phyloP scores from a whole-genome alignment of 169 alveolate genomes.

The Perkinsus chesapeaki region DNA sequence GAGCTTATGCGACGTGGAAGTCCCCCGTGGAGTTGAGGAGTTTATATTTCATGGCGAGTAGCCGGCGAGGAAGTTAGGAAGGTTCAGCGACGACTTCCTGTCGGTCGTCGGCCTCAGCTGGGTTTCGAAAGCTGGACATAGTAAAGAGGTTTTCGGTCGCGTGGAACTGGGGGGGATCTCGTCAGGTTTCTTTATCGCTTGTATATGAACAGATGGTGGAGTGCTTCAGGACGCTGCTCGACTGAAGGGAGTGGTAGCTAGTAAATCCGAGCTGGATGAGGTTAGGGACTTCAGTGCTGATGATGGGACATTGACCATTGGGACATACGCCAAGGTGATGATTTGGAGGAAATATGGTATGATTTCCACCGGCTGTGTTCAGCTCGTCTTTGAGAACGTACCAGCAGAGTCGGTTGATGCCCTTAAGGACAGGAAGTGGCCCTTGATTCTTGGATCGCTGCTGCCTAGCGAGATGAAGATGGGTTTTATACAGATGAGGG shows the following conservation, averaged over 20 bases:
- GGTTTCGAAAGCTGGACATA: too few relatives aligned
- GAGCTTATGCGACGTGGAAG: too few relatives aligned
- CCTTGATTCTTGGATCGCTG: slow-evolving; percentile 59
- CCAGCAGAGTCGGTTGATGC: slow-evolving; percentile 18
- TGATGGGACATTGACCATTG: slow-evolving; percentile 28
- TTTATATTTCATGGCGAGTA: too few relatives aligned
- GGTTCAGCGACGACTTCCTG: too few relatives aligned
- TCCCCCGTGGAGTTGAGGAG: too few relatives aligned
- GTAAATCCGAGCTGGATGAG: slow-evolving; percentile 15
- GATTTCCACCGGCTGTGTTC: background rate
- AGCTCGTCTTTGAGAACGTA: slow-evolving; percentile 5
- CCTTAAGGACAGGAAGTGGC: slow-evolving; percentile 3
- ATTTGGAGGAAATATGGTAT: background rate
- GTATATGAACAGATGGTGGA: slow-evolving; percentile 12
- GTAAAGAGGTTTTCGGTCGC: too few relatives aligned
- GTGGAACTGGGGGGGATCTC: too few relatives aligned
- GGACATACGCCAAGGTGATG: slow-evolving; percentile 29
- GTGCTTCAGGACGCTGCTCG: slow-evolving; percentile 24
- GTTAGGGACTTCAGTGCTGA: slow-evolving; percentile 21
- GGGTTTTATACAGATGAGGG: slow-evolving; percentile 70
- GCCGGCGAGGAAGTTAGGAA: too few relatives aligned
- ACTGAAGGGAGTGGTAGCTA: slow-evolving; percentile 17
- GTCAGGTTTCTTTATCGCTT: too few relatives aligned
- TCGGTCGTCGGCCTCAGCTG: too few relatives aligned
- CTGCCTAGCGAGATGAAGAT: slow-evolving; percentile 63